Evolutionary conservation across 2,329 filamentous ascomycete genomes (phyloP).

Genomic region (Fusarium sp.): DNA sequence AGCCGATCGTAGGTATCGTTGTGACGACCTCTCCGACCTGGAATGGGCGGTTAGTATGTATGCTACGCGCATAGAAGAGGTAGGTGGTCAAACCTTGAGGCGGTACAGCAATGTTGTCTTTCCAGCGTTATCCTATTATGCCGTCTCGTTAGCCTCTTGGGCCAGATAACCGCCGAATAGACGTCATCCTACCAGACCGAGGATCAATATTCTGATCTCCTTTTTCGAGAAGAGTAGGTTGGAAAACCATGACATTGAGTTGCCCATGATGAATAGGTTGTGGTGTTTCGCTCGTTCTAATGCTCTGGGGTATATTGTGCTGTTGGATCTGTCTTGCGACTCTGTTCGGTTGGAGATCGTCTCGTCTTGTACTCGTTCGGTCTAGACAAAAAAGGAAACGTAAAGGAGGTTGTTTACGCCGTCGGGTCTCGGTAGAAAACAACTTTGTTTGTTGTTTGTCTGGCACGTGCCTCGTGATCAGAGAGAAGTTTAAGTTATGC

Average conservation of each 20-base stretch:
- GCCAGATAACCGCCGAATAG: constrained; percentile 12
- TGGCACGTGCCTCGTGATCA: constrained; percentile 42
- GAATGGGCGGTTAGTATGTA: constrained; percentile 35
- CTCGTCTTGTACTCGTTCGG: constrained; percentile 23
- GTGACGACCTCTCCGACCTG: constrained; percentile 99
- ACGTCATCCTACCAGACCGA: constrained; percentile 79
- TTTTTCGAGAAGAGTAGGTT: constrained; percentile 90
- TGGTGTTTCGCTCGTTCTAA: constrained; percentile 21
- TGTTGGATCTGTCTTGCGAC: constrained; percentile 6
- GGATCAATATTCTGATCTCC: constrained; percentile 95
- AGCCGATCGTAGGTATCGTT: constrained; percentile 98
- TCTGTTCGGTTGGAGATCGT: constrained; percentile 9
- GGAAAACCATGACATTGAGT: constrained; percentile 77
- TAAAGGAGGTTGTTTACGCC: constrained; percentile 3
- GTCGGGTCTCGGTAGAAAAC: constrained; percentile 9
- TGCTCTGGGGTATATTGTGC: constrained; percentile 22
- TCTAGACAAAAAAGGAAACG: constrained; percentile 12
- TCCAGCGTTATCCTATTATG: constrained; percentile 88
- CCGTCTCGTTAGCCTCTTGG: constrained; percentile 38
- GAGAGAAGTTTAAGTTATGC: constrained; percentile 26
- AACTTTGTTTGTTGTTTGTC: constrained; percentile 31
- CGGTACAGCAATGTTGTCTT: constrained; percentile 98
- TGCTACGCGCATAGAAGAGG: background rate
- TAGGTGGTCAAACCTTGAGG: constrained; percentile 75
- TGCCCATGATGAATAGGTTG: constrained; percentile 66